Base-by-base conservation (phyloP, 1,139 yeast species). In the Kodamaea ohmeri region DNA sequence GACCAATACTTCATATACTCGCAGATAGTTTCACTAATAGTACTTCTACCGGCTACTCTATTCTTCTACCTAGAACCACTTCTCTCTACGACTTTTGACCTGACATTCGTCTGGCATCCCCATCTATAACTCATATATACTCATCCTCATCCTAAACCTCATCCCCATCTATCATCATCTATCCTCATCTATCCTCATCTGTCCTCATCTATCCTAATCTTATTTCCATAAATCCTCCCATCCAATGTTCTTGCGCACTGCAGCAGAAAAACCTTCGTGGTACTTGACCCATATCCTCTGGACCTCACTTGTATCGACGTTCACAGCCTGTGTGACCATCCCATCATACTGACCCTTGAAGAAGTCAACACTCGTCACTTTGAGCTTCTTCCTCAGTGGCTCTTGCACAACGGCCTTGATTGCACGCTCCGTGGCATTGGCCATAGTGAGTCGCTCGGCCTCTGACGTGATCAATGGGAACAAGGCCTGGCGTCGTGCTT, bases 241-340 rank as follows among this genome's bases (percentile, higher is more conserved):
- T 6, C 82, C 76, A 21, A 90, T 78, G 41, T 83, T 84, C 51
- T 88, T 88, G 28, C 95, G 67, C 1, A 92, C 97, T 0, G 98
- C 98, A 59, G 90, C 86, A 6, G 96, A 86, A 52, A 85, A 90
- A 1, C 98, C 97, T 59, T 90, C 97, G 48, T 85, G 85, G 53
- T 83, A 90, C 54, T 86, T 90, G 12, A 92, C 86, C 97, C 97
- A 92, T 6, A 88, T 83, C 45, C 84, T 68, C 6, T 56, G 41
- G 9, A 47, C 44, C 17, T 53, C 58, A 51, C 16, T 41, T 42
- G 12, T 48, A 41, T 33, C 45, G 16, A 13, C 26, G n/a, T n/a
- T n/a, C 37, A 25, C 41, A 2, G 29, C 35, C 37, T 56, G 62
- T 6, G 49, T 46, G 4, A 62, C 46, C 11, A 65, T 46, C 16